Evolutionary conservation across 179 eudicot genomes (phyloP), one percentile per base, ranked within the genome.

Genomic region (Vitellaria paradoxa): DNA sequence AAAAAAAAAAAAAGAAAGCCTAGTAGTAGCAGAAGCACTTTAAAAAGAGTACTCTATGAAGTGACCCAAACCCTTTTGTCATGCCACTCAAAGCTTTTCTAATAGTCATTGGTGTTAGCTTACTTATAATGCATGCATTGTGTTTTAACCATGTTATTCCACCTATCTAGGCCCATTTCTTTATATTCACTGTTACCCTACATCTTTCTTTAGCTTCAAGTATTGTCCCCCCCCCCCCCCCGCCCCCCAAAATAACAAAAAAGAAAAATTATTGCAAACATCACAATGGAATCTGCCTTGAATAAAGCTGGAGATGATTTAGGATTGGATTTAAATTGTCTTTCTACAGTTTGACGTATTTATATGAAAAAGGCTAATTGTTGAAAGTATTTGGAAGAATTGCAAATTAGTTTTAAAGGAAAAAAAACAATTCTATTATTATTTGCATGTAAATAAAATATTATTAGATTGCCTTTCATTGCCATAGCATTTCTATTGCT

Each of bases 271-370:
- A 30, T 2, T 50, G 49, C 55, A 45, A 6, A 73, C 11, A 59
- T 73, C 70, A 62, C 11, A 9, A 15, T 73, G 42, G 26, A 61
- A 46, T 40, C 18, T 20, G 9, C 42, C 6, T n/a, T 73, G 55
- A 24, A 73, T 73, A 73, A 37, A 73, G 65, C 37, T 60, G 12
- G 76, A 9, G 6, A 60, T 42, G 52, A 20, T 26, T 56, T 56
- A 56, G 6, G 23, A 56, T 20, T 42, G 14, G 52, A 20, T 21
- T 42, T 12, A 55, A 53, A 57, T 50, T 57, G 17, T 30, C 50
- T 37, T 15, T 55, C 47, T 57, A 57, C 47, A 57, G 37, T n/a
- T 21, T 72, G 65, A 21, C 23, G 46, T 57, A 49, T 18, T 18
- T 67, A 17, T 30, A 65, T 59, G 5, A 5, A 1, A 24, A 62